A percentile compares a stretch with the other conserved stretches of the same genome.
Evolutionary conservation across 176 grass and related monocot genomes (phyloP).

Genomic region (Eleusine coracana): DNA sequence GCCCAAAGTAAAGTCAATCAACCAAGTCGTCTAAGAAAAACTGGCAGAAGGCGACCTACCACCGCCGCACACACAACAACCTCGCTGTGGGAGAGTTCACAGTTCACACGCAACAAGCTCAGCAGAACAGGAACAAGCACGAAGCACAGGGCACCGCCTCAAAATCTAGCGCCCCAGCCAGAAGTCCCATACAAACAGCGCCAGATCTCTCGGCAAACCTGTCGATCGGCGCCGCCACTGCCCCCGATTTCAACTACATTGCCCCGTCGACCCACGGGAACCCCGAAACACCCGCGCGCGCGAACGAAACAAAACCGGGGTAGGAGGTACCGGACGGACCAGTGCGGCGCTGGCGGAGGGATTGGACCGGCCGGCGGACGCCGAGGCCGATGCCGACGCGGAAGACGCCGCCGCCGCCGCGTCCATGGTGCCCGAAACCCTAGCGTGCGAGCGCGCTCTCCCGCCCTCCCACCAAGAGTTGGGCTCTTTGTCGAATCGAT

Average conservation of each 20-base stretch:
- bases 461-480: neutral
- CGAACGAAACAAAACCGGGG: neutral
- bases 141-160: neutral
- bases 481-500: slow-evolving; percentile 1
- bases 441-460: slow-evolving; percentile 33
- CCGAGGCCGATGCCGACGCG: slow-evolving; percentile 34
- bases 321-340: slow-evolving; percentile 4
- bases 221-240: slow-evolving; percentile 14
- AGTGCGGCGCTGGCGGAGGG: slow-evolving; percentile 36
- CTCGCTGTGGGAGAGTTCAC: neutral
- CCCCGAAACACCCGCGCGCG: neutral
- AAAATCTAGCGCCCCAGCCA: neutral
- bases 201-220: slow-evolving; percentile 22
- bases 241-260: slow-evolving; percentile 31
- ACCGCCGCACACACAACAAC: neutral
- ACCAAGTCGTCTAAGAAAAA: neutral
- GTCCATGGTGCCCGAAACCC: slow-evolving; percentile 51
- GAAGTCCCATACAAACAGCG: neutral
- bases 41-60: neutral
- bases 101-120: neutral
- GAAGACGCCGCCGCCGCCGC: slow-evolving; percentile 32
- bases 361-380: slow-evolving; percentile 51
- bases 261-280: neutral
- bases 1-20: neutral
- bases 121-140: neutral